Base-by-base conservation (phyloP, 805 yeast genomes). In the Kluyveromyces lactis region DNA sequence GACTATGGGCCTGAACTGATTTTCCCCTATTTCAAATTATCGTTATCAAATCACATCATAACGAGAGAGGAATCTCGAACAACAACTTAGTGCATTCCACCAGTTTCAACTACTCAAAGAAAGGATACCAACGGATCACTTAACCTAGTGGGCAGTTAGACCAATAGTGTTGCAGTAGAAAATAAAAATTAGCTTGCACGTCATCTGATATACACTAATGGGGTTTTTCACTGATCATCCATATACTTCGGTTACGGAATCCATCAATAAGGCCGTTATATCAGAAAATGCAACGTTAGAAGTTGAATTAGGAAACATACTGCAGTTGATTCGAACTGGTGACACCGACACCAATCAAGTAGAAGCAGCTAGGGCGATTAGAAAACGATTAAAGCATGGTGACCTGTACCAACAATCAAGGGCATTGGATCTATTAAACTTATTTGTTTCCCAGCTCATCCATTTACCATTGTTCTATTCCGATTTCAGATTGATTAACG, bases 311-410 rank as follows among this genome's bases (percentile, higher is more conserved):
- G 58, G 60, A 4, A 53, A 57, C 16, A 39, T 67, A 28, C 42
- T 66, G 6, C 54, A 57, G n/a, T 42, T 59, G 16, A 63, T 68
- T 18, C 52, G 55, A 28, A 67, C 75, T 4, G 62, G 66, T 18
- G 58, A 69, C 3, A 62, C 45, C 21, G 50, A 54, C 4, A 42
- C 44, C 17, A 59, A 58, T 67, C 79, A 36, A 60, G 68, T 26
- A 24, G 99, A 92, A 58, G 90, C 94, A 2, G 97, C 97, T 0
- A 69, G 97, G 31, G 94, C 95, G 1, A 64, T 92, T 17, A 72
- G 98, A 37, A 92, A 92, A 68, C 78, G 79, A 52, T 64, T 92
- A 55, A 92, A 94, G 63, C 83, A 90, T 55, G 97, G 97, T n/a
- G 53, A 69, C 2, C 55, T 62, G 4, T 61, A 65, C 15, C 81